Conservation (phyloP, 306 rosid species). For the Lagenaria siceraria region DNA sequence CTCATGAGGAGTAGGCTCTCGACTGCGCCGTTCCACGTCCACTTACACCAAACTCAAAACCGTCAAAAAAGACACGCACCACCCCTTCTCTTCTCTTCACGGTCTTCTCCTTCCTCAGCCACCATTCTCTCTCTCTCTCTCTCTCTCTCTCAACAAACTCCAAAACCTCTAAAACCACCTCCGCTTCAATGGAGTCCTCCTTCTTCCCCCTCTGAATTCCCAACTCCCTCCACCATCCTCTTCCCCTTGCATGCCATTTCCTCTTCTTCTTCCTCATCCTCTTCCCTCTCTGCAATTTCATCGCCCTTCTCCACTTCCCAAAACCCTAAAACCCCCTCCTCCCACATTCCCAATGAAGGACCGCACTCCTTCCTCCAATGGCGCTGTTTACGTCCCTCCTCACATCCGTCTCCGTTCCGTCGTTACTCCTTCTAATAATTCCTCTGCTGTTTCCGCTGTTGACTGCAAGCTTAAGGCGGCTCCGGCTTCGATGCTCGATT, state of each 20-base stretch:
- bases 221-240: not conserved
- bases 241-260: constrained; percentile 28
- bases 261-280: not conserved
- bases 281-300: not conserved
- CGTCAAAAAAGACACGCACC: not conserved
- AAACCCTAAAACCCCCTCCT: constrained; percentile 32
- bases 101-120: not conserved
- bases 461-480: constrained; percentile 26
- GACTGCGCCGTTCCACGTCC: not conserved
- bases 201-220: not conserved
- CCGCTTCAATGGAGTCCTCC: not conserved
- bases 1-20: not conserved
- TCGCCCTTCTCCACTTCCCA: not conserved
- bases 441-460: constrained; percentile 21
- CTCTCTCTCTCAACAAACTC: not conserved
- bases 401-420: constrained; percentile 76
- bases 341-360: constrained; percentile 54
- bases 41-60: not conserved
- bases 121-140: not conserved
- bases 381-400: constrained; percentile 73
- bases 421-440: constrained; percentile 20
- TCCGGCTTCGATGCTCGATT: constrained; percentile 14
- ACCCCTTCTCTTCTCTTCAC: not conserved
- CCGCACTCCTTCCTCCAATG: constrained; percentile 60
- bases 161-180: not conserved